Percentiles rank a stretch among this genome's conserved stretches.
phyloP scores from a whole-genome alignment of 441 rosid species.

The Erysimum cheiri region DNA sequence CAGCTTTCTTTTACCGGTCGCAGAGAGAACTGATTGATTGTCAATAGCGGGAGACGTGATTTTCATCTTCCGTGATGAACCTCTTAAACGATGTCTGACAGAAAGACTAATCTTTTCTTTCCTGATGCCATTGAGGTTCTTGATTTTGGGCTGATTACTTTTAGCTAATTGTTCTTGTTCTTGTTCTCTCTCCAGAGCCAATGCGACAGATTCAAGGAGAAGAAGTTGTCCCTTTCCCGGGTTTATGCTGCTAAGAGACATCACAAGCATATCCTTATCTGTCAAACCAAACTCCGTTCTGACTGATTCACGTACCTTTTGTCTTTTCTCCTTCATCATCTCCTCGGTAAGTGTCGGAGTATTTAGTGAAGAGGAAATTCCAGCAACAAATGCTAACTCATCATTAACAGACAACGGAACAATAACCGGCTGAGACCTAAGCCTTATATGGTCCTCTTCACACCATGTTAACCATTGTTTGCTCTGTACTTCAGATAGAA shows the following conservation, averaged over 20 bases:
- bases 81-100: slow-evolving; percentile 65
- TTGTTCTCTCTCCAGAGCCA: slow-evolving; percentile 50
- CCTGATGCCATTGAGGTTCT: slow-evolving; percentile 44
- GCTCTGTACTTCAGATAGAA: slow-evolving; percentile 83
- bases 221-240: slow-evolving; percentile 92
- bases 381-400: slow-evolving; percentile 92
- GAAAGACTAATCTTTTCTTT: slow-evolving; percentile 48
- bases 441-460: slow-evolving; percentile 76
- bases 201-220: slow-evolving; percentile 73
- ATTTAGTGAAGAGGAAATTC: slow-evolving; percentile 70
- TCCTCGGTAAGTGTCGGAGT: slow-evolving; percentile 63
- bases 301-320: slow-evolving; percentile 65
- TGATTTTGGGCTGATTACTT: slow-evolving; percentile 44
- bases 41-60: slow-evolving; percentile 40
- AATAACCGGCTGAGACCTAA: slow-evolving; percentile 79
- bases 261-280: slow-evolving; percentile 79
- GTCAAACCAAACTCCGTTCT: slow-evolving; percentile 80
- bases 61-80: slow-evolving; percentile 57
- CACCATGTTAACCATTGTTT: slow-evolving; percentile 96
- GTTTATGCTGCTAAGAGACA: slow-evolving; percentile 94
- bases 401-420: slow-evolving; percentile 93
- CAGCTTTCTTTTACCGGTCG: slow-evolving; percentile 42
- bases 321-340: slow-evolving; percentile 71
- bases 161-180: slow-evolving; percentile 39
- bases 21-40: slow-evolving; percentile 42